These are phyloP conservation scores for Botrytis byssoidea DNA, from an alignment of 2,329 filamentous ascomycete species.

Conservation along the genomic window DNA sequence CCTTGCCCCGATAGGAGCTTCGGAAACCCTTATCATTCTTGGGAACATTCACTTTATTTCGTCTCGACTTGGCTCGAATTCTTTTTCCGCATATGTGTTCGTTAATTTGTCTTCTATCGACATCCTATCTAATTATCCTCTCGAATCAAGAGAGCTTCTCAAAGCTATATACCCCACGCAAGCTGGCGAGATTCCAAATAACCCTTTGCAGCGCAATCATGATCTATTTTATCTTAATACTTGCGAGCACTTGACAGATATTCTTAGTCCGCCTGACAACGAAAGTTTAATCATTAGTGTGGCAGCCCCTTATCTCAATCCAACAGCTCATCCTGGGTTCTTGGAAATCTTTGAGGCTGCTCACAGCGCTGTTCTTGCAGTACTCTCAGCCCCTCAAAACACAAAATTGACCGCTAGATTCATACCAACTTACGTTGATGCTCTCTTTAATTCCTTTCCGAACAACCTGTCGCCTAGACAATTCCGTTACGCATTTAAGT, in stretches of 20 bases:
- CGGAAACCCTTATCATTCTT: slow-evolving; percentile 61
- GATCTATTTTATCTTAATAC: slow-evolving; percentile 75
- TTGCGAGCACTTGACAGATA: slow-evolving; percentile 64
- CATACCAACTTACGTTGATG: slow-evolving; percentile 67
- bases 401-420: slow-evolving; percentile 59
- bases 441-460: slow-evolving; percentile 66
- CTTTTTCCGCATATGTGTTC: slow-evolving; percentile 69
- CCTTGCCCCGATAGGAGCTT: slow-evolving; percentile 58
- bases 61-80: slow-evolving; percentile 59
- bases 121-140: slow-evolving; percentile 61
- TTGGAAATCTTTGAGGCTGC: slow-evolving; percentile 70
- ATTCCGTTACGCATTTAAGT: slow-evolving; percentile 69
- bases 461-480: slow-evolving; percentile 63
- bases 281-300: slow-evolving; percentile 62
- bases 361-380: slow-evolving; percentile 66
- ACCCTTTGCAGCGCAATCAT: slow-evolving; percentile 62
- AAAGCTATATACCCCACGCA: slow-evolving; percentile 35
- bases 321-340: slow-evolving; percentile 44
- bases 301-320: slow-evolving; percentile 62
- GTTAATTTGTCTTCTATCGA: slow-evolving; percentile 68
- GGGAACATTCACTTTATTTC: slow-evolving; percentile 69
- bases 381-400: slow-evolving; percentile 66
- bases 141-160: slow-evolving; percentile 58
- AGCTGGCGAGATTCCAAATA: slow-evolving; percentile 56
- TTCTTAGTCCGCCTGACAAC: slow-evolving; percentile 53